Conservation (phyloP, 345 rosid species). For the Litchi chinensis region DNA sequence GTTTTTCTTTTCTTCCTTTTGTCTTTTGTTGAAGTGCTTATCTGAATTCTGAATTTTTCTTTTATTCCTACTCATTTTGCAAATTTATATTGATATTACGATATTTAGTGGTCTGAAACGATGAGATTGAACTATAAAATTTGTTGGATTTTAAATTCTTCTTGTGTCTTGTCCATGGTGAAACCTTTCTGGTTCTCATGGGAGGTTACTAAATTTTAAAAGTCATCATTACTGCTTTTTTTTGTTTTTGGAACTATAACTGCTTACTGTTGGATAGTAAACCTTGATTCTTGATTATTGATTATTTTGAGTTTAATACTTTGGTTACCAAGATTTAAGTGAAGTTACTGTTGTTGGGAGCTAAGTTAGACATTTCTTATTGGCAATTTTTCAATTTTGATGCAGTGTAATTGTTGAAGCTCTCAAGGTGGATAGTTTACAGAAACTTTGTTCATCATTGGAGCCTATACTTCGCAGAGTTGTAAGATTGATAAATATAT, state of each 20-base stretch:
- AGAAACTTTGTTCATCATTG: conserved; percentile 92
- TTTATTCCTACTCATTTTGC: too few species aligned
- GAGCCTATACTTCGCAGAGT: conserved; percentile 97
- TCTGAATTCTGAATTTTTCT: too few species aligned
- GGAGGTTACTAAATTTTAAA: not conserved
- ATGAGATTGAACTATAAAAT: not conserved
- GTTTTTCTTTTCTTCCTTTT: not conserved
- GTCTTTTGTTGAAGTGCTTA: not conserved
- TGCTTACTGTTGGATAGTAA: not conserved
- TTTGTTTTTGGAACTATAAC: too few species aligned
- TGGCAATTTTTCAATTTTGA: conserved; percentile 11
- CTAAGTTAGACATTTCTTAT: conserved; percentile 3
- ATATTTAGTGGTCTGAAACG: not conserved
- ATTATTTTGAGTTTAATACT: not conserved
- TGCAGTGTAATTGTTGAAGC: conserved; percentile 98
- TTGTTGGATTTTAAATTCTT: not conserved
- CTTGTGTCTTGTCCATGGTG: not conserved
- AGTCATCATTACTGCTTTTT: not conserved
- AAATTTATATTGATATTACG: not conserved
- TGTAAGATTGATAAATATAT: conserved; percentile 44
- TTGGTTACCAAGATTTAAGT: not conserved
- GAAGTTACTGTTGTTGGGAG: not conserved
- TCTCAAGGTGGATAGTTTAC: conserved; percentile 93
- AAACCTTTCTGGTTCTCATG: not conserved
- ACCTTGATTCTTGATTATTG: not conserved